A percentile compares a stretch with the other conserved stretches of the same genome.
Conservation (phyloP, 169 alveolate genomes). For the Pseudocohnilembus persalinus region DNA sequence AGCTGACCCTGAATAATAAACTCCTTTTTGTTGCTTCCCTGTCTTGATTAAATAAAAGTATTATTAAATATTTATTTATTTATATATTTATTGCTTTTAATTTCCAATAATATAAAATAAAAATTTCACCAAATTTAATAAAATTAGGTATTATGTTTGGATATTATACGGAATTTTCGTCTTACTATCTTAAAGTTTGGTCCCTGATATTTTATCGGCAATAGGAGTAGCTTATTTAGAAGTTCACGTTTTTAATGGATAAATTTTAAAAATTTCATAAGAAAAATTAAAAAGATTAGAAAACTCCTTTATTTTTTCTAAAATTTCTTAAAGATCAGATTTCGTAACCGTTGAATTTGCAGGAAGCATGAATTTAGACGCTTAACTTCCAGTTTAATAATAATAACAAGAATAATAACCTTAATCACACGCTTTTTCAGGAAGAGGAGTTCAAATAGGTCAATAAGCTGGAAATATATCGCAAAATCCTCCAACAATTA, state of each 20-base stretch:
- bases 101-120: too few relatives aligned
- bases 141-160: neutral
- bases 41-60: neutral
- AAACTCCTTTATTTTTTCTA: neutral
- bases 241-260: neutral
- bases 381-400: neutral
- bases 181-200: neutral
- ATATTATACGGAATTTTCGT: neutral
- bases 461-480: neutral
- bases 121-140: too few relatives aligned
- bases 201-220: neutral
- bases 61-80: too few relatives aligned
- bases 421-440: neutral
- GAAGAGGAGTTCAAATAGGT: neutral
- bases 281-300: neutral
- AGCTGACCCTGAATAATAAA: neutral
- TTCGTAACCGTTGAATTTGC: neutral
- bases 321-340: neutral
- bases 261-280: too few relatives aligned
- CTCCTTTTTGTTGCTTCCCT: neutral
- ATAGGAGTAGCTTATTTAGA: neutral
- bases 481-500: neutral
- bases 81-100: too few relatives aligned
- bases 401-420: neutral
- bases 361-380: neutral